phyloP scores from a whole-genome alignment of 129 eudicot genomes.

The Escallonia rubra region DNA sequence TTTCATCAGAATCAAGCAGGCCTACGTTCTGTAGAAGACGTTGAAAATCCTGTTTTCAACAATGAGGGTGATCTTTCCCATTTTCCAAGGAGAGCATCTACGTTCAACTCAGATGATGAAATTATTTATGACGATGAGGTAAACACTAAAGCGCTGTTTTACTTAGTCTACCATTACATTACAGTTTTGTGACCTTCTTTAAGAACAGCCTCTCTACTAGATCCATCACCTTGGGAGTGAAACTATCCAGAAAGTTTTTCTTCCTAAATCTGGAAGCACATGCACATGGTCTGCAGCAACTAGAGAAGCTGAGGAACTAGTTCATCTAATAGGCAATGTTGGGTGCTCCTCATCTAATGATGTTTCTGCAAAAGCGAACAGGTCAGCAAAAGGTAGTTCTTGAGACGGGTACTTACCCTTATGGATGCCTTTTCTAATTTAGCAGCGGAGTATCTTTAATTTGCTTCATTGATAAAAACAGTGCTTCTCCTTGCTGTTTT shows the following conservation, averaged over 20 bases:
- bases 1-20: slow-evolving; percentile 40
- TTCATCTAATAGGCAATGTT: slow-evolving; percentile 25
- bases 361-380: slow-evolving; percentile 31
- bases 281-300: slow-evolving; percentile 51
- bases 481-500: not conserved
- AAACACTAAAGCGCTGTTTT: not conserved
- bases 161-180: not conserved
- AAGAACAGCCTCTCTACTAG: not conserved
- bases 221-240: slow-evolving; percentile 16
- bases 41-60: slow-evolving; percentile 53
- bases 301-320: slow-evolving; percentile 41
- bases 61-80: slow-evolving; percentile 21
- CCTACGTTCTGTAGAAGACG: slow-evolving; percentile 50
- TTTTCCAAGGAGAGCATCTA: slow-evolving; percentile 11
- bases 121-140: slow-evolving; percentile 68
- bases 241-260: slow-evolving; percentile 22
- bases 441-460: not conserved
- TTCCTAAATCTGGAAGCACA: slow-evolving; percentile 20
- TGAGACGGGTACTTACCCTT: not conserved
- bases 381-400: slow-evolving; percentile 40
- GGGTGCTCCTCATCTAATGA: slow-evolving; percentile 21
- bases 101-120: slow-evolving; percentile 40
- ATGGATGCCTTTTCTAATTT: not conserved
- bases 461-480: not conserved
- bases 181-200: not conserved